Base-by-base conservation (phyloP, 2,329 filamentous ascomycete genomes). In the Microdochium paspali region DNA sequence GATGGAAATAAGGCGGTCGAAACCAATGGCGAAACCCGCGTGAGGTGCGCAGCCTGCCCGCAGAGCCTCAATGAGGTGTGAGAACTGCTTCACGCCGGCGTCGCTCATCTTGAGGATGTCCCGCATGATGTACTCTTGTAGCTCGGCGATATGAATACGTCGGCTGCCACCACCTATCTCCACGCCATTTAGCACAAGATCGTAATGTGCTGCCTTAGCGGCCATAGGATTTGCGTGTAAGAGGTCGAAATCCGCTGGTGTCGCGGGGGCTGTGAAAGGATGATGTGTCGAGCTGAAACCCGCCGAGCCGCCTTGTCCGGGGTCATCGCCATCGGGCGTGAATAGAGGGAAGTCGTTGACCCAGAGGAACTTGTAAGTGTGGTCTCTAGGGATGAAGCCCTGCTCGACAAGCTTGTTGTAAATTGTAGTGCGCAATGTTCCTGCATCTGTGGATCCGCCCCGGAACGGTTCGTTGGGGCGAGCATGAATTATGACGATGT, bases 131-230 rank as follows among this genome's bases (percentile, higher is more conserved):
- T 87, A 88, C 54, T 90, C 84, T 61, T 98, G 93, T 56, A 96
- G 76, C 1, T 79, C 73, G 0, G 88, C 84, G 40, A 85, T 77
- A 66, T 98, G 93, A 48, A 97, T 96, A 75, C 93, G 87, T 13
- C 89, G 80, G 63, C 87, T 95, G 28, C 93, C 94, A 10, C 93
- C 93, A 24, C 93, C 93, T 2, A 98, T 77, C 66, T 98, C 93
- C 4, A 95, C 81, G 3, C 93, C 93, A 61, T 98, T 98, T 56
- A 97, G 79, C 0, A 98, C 91, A 13, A 98, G 80, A 58, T 98
- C 93, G 67, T 96, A 98, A 61, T 95, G 90, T 57, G 95, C 91
- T 3, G 86, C 94, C 55, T 77, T 79, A 1, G 81, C 89, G 44
- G 74, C 66, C 1, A 89, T 72, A 0, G 93, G 91, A 35, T 90